Evolutionary conservation across 176 grass and related monocot genomes (phyloP).

Genomic region (Triticum timopheevii): DNA sequence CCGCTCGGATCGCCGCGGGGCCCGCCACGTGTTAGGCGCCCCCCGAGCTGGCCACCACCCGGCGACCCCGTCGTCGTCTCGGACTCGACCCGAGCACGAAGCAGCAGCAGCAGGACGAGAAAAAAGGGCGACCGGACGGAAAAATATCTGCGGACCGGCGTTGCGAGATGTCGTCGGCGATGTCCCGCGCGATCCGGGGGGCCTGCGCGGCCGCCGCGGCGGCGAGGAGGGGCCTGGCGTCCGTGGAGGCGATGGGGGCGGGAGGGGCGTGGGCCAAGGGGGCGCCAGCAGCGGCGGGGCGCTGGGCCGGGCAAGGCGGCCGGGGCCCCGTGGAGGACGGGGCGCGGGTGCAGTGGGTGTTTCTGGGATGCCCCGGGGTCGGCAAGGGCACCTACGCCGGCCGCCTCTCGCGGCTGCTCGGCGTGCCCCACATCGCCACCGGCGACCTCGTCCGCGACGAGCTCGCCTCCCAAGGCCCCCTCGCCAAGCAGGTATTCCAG

Average conservation of each 20-base stretch:
- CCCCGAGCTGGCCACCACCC: neutral
- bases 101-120: neutral
- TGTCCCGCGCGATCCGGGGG: constrained; percentile 42
- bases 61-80: neutral
- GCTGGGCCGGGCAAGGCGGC: neutral
- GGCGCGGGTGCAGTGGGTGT: constrained; percentile 88
- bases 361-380: constrained; percentile 89
- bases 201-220: neutral
- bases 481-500: constrained; percentile 46
- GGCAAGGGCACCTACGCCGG: constrained; percentile 98
- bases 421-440: constrained; percentile 95
- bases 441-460: constrained; percentile 94
- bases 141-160: constrained; percentile 20
- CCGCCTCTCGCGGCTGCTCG: constrained; percentile 76
- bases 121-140: neutral
- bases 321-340: constrained; percentile 34
- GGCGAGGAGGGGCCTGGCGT: constrained; percentile 24
- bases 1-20: no score
- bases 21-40: neutral
- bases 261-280: neutral
- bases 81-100: neutral
- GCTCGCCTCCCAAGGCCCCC: constrained; percentile 48
- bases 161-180: constrained; percentile 43
- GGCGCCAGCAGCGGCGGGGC: neutral
- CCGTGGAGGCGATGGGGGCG: neutral